Evolutionary conservation across 2,329 filamentous ascomycete genomes (phyloP), one percentile per base, ranked within the genome.

Genomic region (Fusarium sp.): DNA sequence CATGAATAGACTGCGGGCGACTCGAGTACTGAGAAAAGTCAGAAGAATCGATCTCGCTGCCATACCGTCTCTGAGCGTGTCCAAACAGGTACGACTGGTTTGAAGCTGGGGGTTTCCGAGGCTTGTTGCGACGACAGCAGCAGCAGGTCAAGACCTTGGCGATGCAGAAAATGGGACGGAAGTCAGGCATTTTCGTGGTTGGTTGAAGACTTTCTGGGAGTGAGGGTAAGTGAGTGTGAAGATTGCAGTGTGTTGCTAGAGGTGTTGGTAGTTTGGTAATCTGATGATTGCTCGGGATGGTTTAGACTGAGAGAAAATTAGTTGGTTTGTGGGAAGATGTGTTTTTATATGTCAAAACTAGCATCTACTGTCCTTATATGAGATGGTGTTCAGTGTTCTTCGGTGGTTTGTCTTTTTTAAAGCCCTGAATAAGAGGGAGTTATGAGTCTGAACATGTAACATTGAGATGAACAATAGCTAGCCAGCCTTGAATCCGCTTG

Each of bases 141-240:
- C 46, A 31, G 10, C 60, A 64, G 35, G 60, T 65, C 12, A 65
- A 16, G 11, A 42, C 21, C 33, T 50, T 59, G 8, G 41, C 24
- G 15, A 65, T 21, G n/a, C 35, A 37, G 29, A 71, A 59, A 8
- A 71, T 31, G 1, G n/a, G 57, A 11, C 68, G 68, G 9, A 71
- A 71, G 37, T 71, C 62, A 6, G 69, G 69, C 69, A 71, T 71
- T 2, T 23, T 46, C 24, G 15, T 5, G 35, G 8, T 15, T 21
- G 7, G 7, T 29, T 16, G 2, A 6, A 6, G 4, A 3, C 46
- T n/a, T n/a, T 12, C n/a, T 21, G 8, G 5, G 16, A 5, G 15
- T 15, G 3, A 31, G 21, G 4, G 33, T 8, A 15, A 18, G 12
- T 23, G 8, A 11, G 29, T 20, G 9, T 3, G 15, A 31, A 9